Conservation (phyloP, 306 rosid species). For the Malus sieversii region DNA sequence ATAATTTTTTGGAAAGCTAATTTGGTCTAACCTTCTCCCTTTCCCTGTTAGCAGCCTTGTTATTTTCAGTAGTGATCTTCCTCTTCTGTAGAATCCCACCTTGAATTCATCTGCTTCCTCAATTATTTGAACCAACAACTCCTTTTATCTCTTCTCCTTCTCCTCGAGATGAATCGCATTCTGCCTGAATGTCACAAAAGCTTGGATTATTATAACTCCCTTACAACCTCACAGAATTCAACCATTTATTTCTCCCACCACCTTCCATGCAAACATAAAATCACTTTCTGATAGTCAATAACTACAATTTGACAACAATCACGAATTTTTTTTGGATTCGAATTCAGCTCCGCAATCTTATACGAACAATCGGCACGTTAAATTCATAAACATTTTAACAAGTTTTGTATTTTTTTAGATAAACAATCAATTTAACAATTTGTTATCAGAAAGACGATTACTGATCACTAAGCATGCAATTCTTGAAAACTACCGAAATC, state of each 20-base stretch:
- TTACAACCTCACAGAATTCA: neutral
- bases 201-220: neutral
- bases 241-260: neutral
- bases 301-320: neutral
- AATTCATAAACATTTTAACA: neutral
- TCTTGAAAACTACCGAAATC: neutral
- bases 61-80: constrained; percentile 22
- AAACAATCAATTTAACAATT: too few species aligned
- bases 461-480: neutral
- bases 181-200: constrained; percentile 13
- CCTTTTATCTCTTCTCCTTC: constrained; percentile 38
- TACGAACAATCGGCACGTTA: neutral
- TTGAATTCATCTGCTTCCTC: constrained; percentile 39
- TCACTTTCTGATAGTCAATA: neutral
- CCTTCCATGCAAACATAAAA: neutral
- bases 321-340: neutral
- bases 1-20: neutral
- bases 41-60: constrained; percentile 31
- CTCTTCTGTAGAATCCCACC: constrained; percentile 30
- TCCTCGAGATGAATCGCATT: constrained; percentile 33
- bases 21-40: constrained; percentile 34
- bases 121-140: constrained; percentile 26
- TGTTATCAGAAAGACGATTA: too few species aligned
- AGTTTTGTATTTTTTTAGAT: too few species aligned
- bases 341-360: neutral